Percentiles rank a stretch among this genome's conserved stretches.
These are phyloP conservation scores for Pisolithus orientalis DNA, from an alignment of 768 basidiomycete species.

Conservation along the genomic window DNA sequence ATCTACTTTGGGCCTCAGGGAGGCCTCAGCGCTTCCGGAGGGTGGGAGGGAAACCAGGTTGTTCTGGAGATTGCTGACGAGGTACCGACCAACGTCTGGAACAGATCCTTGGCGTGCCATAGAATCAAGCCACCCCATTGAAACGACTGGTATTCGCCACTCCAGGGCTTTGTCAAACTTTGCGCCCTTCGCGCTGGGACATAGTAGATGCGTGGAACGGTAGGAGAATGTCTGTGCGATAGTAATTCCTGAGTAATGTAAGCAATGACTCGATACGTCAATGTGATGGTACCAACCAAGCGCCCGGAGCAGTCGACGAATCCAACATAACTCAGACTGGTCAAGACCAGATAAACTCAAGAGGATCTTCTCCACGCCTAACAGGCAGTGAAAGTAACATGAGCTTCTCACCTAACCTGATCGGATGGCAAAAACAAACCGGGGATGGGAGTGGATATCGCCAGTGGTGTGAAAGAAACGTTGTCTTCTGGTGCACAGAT, in stretches of 20 bases:
- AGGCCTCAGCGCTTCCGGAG: conserved; percentile 10
- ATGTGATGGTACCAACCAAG: conserved; percentile 41
- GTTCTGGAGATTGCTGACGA: conserved; percentile 24
- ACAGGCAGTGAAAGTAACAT: not conserved
- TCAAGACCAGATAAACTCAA: conserved; percentile 76
- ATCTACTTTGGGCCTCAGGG: conserved; percentile 14
- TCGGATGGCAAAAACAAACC: conserved; percentile 31
- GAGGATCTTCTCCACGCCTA: conserved; percentile 51
- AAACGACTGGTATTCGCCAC: conserved; percentile 74
- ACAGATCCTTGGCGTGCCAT: conserved; percentile 51
- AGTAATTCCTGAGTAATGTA: conserved; percentile 40
- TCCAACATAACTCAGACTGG: conserved; percentile 59
- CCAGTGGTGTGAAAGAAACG: conserved; percentile 64
- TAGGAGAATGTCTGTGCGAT: conserved; percentile 56
- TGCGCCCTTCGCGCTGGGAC: conserved; percentile 58
- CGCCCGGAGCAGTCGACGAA: conserved; percentile 59
- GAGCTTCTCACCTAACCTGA: not conserved
- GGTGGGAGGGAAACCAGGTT: conserved; percentile 33
- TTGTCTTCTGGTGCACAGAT: conserved; percentile 64
- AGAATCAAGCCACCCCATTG: conserved; percentile 60
- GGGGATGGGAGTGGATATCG: conserved; percentile 48
- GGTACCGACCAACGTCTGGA: conserved; percentile 29
- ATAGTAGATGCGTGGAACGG: conserved; percentile 74
- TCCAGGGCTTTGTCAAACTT: conserved; percentile 76
- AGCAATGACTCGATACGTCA: conserved; percentile 3